Evolutionary conservation across 2,329 filamentous ascomycete genomes (phyloP).

Genomic region (Scopulariopsis brevicaulis): DNA sequence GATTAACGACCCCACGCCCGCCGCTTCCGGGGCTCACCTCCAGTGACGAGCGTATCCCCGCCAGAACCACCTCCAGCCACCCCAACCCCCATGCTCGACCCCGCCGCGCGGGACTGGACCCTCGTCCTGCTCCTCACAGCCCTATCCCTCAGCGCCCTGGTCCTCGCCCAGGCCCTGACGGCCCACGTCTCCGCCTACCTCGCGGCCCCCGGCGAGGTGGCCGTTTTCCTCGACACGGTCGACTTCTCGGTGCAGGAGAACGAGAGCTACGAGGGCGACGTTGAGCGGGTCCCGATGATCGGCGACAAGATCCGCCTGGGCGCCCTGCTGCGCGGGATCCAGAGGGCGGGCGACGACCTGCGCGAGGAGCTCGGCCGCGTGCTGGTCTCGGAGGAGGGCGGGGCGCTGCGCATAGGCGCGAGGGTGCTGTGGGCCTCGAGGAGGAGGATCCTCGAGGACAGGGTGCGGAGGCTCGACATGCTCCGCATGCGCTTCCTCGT

Average conservation of each 20-base stretch:
- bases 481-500: constrained; percentile 54
- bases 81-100: constrained; percentile 30
- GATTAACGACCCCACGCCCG: background rate
- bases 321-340: constrained; percentile 49
- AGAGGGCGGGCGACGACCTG: constrained; percentile 47
- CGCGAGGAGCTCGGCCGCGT: constrained; percentile 46
- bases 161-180: constrained; percentile 38
- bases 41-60: background rate
- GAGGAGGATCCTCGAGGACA: constrained; percentile 41
- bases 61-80: background rate
- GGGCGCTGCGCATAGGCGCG: constrained; percentile 32
- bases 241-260: constrained; percentile 54
- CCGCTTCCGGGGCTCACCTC: background rate
- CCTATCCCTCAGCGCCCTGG: constrained; percentile 41
- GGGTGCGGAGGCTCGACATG: constrained; percentile 46
- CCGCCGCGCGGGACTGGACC: constrained; percentile 42
- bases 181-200: constrained; percentile 44
- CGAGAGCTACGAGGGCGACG: constrained; percentile 50
- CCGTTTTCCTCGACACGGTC: constrained; percentile 45
- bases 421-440: constrained; percentile 48
- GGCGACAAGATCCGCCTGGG: constrained; percentile 52
- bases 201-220: constrained; percentile 45
- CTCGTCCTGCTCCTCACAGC: constrained; percentile 47
- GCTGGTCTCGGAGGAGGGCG: constrained; percentile 31
- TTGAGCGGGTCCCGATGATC: constrained; percentile 42